Evolutionary conservation across 2,329 filamentous ascomycete species (phyloP), one percentile per base, ranked within the genome.

Genomic region (Shiraia bambusicola): DNA sequence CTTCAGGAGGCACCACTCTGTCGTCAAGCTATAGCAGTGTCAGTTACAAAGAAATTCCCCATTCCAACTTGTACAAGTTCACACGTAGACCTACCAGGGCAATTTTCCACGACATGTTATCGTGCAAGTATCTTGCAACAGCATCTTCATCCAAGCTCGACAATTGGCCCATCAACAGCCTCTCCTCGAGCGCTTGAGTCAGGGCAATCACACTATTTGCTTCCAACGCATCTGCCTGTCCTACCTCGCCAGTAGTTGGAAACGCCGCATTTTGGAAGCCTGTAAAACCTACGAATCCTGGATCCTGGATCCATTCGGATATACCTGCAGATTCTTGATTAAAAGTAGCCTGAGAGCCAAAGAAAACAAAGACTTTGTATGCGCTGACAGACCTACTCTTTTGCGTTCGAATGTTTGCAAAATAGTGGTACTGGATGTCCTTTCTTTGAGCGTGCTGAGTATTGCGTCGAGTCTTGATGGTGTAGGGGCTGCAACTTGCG

Each of bases 341-440:
- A 2, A 42, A 35, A 2, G 73, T 61, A 1, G 82, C 34, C 6
- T 47, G 40, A 2, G 74, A 61, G 0, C 83, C 86, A 2, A 89
- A 61, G 67, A 90, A 91, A 44, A 91, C 71, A 59, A 84, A 80
- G 14, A 92, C 72, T 39, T 74, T 75, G 56, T 84, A 88, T 0
- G 83, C 80, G 1, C 76, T 78, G 9, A 77, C 72, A 7, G 86
- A 65, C 2, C 80, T 80, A 42, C 80, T 77, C 47, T 82, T 84
- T 39, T 76, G 72, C 15, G 83, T 79, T 12, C 73, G 71, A 31
- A 91, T 76, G 55, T 86, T 87, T 52, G 80, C 81, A 16, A 83
- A 75, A 80, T 87, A 92, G 54, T 91, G 47, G 5, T 58, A 48
- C 12, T 51, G 36, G 11, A 37, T 1, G 28, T 36, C 6, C 2